phyloP scores from a whole-genome alignment of 371 early-diverging fungal genomes.

The Mortierella sp. region DNA sequence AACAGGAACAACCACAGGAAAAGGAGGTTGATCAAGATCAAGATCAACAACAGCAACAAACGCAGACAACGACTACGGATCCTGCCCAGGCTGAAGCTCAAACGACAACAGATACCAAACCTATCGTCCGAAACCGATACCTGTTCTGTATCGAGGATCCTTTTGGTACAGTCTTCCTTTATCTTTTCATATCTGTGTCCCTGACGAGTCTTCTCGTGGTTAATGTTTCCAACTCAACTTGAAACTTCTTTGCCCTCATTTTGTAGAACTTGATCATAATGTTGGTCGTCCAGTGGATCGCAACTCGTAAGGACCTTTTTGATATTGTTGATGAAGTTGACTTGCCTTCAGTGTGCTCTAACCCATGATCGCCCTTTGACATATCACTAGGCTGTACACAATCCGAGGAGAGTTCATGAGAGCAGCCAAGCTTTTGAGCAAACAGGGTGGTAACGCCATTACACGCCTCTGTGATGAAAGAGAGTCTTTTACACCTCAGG shows the following conservation, averaged over 20 bases:
- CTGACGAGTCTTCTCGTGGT: too few species aligned
- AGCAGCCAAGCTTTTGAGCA: slow-evolving; percentile 54
- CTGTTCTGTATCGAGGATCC: slow-evolving; percentile 54
- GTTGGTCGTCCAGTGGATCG: slow-evolving; percentile 54
- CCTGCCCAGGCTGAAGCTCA: slow-evolving; percentile 7
- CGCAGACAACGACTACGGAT: background rate
- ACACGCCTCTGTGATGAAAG: slow-evolving; percentile 34
- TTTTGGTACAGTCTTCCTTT: slow-evolving; percentile 28
- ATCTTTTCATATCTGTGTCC: too few species aligned
- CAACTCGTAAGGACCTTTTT: slow-evolving; percentile 23
- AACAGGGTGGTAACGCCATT: slow-evolving; percentile 33
- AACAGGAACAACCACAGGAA: slow-evolving; percentile 4
- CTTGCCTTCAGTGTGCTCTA: background rate
- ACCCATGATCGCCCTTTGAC: background rate
- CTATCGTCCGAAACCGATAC: slow-evolving; percentile 36
- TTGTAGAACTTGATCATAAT: slow-evolving; percentile 52
- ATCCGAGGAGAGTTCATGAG: slow-evolving; percentile 58
- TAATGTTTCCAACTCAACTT: too few species aligned
- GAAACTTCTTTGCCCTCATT: background rate
- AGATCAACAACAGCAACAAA: background rate
- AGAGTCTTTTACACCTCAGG: slow-evolving; percentile 24
- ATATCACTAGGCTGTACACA: slow-evolving; percentile 33
- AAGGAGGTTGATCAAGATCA: slow-evolving; percentile 1
- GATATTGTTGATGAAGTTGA: too few species aligned
- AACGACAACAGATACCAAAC: slow-evolving; percentile 11